Percentiles rank a stretch among this genome's conserved stretches.
These are phyloP conservation scores for Neurospora terricola DNA, from an alignment of 495 filamentous ascomycete genomes.

Conservation along the genomic window DNA sequence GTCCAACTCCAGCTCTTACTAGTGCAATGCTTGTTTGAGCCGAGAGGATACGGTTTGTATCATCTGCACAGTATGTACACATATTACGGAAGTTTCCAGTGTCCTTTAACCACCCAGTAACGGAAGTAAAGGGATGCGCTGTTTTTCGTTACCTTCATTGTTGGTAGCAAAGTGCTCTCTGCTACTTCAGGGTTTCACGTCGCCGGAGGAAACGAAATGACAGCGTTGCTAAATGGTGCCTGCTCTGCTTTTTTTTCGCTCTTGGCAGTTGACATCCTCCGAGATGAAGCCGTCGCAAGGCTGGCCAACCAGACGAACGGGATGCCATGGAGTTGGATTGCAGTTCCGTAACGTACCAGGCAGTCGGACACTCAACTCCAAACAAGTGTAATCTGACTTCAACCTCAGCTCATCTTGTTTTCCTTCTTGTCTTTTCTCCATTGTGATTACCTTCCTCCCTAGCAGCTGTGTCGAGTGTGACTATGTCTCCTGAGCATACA, in stretches of 20 bases:
- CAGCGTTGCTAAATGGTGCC: neutral
- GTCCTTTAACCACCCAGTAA: neutral
- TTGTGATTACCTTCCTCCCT: neutral
- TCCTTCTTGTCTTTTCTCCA: neutral
- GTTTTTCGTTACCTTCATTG: neutral
- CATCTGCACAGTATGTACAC: neutral
- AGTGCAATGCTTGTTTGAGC: neutral
- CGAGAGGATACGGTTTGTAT: neutral
- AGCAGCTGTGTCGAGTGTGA: neutral
- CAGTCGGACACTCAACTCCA: neutral
- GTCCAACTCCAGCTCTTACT: neutral
- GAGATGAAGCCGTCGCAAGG: neutral
- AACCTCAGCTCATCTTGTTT: neutral
- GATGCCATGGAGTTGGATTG: neutral
- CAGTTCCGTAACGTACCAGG: neutral
- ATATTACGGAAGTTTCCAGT: neutral
- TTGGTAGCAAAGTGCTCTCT: neutral
- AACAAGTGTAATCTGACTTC: neutral
- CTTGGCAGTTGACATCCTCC: neutral
- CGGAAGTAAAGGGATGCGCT: neutral
- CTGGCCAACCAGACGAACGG: neutral
- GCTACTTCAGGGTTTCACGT: neutral
- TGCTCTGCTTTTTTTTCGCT: neutral
- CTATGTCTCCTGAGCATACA: neutral
- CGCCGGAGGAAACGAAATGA: neutral